phyloP scores from a whole-genome alignment of 139 green algal species.

The Raphidocelis subcapitata region DNA sequence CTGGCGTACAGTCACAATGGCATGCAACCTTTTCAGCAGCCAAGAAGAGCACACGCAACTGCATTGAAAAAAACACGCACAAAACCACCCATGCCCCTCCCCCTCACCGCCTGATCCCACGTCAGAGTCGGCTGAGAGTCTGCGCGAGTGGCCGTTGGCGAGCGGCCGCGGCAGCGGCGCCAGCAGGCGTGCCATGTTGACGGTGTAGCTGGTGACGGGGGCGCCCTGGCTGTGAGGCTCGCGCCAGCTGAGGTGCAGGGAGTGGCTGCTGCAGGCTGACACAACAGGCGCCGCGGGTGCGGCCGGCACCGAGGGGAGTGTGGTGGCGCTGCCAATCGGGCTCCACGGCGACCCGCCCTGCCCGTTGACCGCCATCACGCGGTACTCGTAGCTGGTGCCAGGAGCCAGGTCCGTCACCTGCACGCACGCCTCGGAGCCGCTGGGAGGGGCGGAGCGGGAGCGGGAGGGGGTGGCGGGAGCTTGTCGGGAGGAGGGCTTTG shows the following conservation, averaged over 20 bases:
- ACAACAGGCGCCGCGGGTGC: slow-evolving; percentile 22
- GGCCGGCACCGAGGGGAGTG: slow-evolving; percentile 15
- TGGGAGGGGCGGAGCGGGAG: slow-evolving; percentile 5
- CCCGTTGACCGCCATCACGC: slow-evolving; percentile 51
- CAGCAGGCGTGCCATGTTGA: slow-evolving; percentile 36
- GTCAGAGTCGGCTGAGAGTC: too few relatives aligned
- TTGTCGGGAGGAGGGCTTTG: background rate
- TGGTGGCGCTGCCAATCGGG: slow-evolving; percentile 21
- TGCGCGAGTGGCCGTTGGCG: too few relatives aligned
- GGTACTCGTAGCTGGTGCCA: slow-evolving; percentile 52
- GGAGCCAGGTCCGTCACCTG: slow-evolving; percentile 35
- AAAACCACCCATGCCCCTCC: too few relatives aligned
- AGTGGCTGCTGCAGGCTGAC: slow-evolving; percentile 1
- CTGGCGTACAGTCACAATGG: background rate
- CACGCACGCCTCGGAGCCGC: slow-evolving; percentile 26
- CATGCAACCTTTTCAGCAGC: background rate
- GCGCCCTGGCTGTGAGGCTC: slow-evolving; percentile 40
- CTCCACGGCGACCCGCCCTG: slow-evolving; percentile 46
- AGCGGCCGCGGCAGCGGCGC: too few relatives aligned
- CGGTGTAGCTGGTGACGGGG: slow-evolving; percentile 40
- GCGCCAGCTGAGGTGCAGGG: slow-evolving; percentile 40
- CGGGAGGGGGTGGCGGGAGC: background rate
- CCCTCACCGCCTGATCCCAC: too few relatives aligned
- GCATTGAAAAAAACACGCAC: too few relatives aligned
- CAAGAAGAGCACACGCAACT: too few relatives aligned